Base-by-base conservation (phyloP, 495 filamentous ascomycete genomes). In the Penicillium ucsense region DNA sequence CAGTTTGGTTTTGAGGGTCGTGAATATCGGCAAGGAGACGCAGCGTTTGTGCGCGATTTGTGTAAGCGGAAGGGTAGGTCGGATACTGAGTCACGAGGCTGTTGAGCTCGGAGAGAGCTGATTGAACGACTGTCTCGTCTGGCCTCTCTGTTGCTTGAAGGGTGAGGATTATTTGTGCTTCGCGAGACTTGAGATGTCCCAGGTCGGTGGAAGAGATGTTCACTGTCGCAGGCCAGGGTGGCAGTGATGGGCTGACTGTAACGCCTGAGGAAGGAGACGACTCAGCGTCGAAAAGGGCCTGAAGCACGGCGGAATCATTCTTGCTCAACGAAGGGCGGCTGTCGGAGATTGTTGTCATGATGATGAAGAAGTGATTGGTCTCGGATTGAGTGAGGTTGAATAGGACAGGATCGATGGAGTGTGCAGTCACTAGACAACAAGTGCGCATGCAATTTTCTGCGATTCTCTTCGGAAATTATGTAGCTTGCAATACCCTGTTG, bases 211-310 rank as follows among this genome's bases (percentile, higher is more conserved):
- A 31, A 12, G 54, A 53, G 48, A 68, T 65, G 29, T 51, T 58
- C 31, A 65, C 52, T 30, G 51, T 45, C 30, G 54, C 32, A 2
- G 85, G 82, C 59, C 84, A 79, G 35, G 76, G 66, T 8, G 84
- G 79, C 8, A 88, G 72, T 2, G 66, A 66, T 1, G 68, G 4
- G 53, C 84, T 77, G 35, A 89, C 70, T 31, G 70, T 64, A 27
- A 81, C 60, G 1, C 68, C 62, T 2, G 71, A 57, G 8, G 69
- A 69, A 2, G 84, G 79, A 20, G 83, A 77, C 31, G 80, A 75
- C 59, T 90, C 88, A 8, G 85, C 83, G 52, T 92, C 86, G 56
- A 85, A 88, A 62, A 94, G 83, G 45, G 85, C 83, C 54, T 82
- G 71, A 37, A 92, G 79, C 50, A 91, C 79, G 33, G 79, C 74